Evolutionary conservation across 192 early-diverging fungal species (phyloP), one percentile per base, ranked within the genome.

Genomic region (Haplosporangium gracile): DNA sequence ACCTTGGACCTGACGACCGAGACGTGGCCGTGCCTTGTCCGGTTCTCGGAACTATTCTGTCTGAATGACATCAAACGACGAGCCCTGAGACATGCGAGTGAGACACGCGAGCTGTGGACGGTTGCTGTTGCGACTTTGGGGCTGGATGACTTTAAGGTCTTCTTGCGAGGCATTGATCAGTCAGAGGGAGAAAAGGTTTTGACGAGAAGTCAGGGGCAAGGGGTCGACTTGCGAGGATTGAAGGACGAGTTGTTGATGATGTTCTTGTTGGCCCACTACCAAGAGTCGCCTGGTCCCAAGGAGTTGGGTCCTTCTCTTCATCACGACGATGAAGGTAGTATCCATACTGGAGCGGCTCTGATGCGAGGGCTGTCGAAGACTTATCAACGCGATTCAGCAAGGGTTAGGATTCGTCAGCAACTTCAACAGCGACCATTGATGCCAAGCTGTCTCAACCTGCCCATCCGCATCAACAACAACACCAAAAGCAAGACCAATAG

Each of bases 161-260:
- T 78, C 16, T 36, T 78, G 47, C 22, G 76, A 20, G 65, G 45
- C 24, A 78, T 78, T 5, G 24, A n/a, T 11, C 29, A 78, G 22
- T 26, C 36, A 11, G 68, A 53, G 24, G 24, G 18, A 15, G 18
- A 1, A 38, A 39, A 38, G 53, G 32, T 38, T 2, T 8, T 8
- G 26, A 15, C 45, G 0, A 10, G 29, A 15, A 0, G n/a, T 32
- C 72, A 43, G 42, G 9, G 72, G 43, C 72, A 51, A 9, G 20
- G 45, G 20, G 47, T 5, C 2, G 72, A 74, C 38, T 20, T 39
- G 20, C 29, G 55, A 16, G 22, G 43, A 16, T 5, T 78, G 51
- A 78, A 78, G 68, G 76, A 78, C 5, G 76, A 78, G 24, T 24
- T 78, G 7, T 32, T 78, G 68, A 78, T 70, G 68, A 55, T 78